phyloP scores from a whole-genome alignment of 768 basidiomycete genomes.

The Rhodocollybia butyracea region DNA sequence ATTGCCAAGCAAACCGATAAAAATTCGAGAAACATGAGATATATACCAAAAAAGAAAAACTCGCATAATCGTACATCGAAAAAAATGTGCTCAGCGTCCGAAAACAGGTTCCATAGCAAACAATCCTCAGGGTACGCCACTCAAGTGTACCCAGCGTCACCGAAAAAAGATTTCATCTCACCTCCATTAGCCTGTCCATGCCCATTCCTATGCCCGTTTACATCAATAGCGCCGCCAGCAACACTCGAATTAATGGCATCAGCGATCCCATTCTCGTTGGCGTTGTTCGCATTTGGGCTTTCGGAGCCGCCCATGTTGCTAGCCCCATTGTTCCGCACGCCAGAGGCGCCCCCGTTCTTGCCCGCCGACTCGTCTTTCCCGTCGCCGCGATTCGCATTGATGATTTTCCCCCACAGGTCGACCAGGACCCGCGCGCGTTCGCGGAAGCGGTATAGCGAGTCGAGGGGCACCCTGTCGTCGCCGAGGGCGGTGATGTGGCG shows the following conservation, averaged over 20 bases:
- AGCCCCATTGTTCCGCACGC: no score
- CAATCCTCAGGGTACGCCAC: no score
- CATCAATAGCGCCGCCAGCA: background rate
- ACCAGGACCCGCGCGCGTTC: constrained; percentile 68
- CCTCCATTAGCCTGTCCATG: background rate
- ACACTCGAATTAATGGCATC: constrained; percentile 1
- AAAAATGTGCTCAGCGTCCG: no score
- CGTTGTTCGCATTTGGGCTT: background rate
- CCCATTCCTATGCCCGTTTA: background rate
- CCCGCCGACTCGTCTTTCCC: background rate
- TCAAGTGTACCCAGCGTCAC: no score
- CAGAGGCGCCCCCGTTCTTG: background rate
- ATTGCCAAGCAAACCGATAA: no score
- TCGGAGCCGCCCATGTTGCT: no score
- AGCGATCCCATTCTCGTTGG: background rate
- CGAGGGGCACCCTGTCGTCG: constrained; percentile 57
- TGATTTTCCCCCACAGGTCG: constrained; percentile 62
- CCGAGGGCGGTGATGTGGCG: constrained; percentile 70
- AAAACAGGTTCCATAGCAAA: no score
- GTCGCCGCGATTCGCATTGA: constrained; percentile 30
- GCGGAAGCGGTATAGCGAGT: constrained; percentile 63
- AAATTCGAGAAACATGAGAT: no score
- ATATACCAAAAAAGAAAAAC: no score
- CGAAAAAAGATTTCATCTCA: background rate
- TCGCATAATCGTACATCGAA: no score